Conservation (phyloP, 768 basidiomycete species). For the Rhodotorula sphaerocarpa region DNA sequence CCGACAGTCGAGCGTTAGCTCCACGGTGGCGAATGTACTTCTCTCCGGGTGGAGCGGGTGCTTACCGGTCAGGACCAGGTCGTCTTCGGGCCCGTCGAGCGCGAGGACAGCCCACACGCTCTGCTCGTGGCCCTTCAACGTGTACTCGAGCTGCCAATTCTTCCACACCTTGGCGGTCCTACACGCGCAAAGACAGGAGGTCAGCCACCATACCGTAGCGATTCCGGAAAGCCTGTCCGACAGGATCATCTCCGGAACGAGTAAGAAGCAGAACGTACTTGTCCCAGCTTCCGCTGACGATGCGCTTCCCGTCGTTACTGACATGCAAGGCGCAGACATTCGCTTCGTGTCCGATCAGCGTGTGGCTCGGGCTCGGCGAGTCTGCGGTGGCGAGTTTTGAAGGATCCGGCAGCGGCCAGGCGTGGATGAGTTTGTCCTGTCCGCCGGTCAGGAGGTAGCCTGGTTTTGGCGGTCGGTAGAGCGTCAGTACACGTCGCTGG, state of each 20-base stretch:
- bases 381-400: slow-evolving; percentile 49
- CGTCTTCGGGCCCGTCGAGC: slow-evolving; percentile 50
- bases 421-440: slow-evolving; percentile 77
- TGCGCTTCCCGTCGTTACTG: slow-evolving; percentile 55
- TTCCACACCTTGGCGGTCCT: slow-evolving; percentile 77
- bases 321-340: slow-evolving; percentile 82
- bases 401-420: slow-evolving; percentile 48
- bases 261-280: slow-evolving; percentile 50
- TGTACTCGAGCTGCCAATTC: slow-evolving; percentile 65
- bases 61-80: slow-evolving; percentile 70
- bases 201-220: too few species aligned
- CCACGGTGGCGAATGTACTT: neutral
- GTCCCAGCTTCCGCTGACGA: slow-evolving; percentile 97
- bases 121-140: slow-evolving; percentile 75
- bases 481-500: neutral
- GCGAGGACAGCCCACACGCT: slow-evolving; percentile 89
- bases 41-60: neutral
- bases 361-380: slow-evolving; percentile 60
- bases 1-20: too few species aligned
- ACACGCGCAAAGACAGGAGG: too few species aligned
- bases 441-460: slow-evolving; percentile 81
- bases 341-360: slow-evolving; percentile 75
- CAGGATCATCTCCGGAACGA: neutral
- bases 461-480: slow-evolving; percentile 39
- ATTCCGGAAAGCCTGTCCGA: too few species aligned